phyloP scores from a whole-genome alignment of 1,284 basidiomycete genomes.

The Kwoniella shivajii region DNA sequence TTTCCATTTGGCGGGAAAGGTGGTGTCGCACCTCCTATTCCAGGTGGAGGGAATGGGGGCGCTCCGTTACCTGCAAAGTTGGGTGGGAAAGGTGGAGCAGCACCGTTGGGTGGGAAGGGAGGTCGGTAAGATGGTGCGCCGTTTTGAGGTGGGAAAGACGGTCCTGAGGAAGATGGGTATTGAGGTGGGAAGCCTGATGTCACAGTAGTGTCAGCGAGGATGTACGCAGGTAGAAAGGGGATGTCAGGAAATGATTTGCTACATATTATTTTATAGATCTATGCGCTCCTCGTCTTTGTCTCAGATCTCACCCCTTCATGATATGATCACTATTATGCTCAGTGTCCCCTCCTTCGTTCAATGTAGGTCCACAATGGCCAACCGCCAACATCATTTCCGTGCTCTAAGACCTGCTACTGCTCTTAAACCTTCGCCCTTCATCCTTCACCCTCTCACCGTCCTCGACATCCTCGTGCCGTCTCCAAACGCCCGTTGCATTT shows the following conservation, averaged over 20 bases:
- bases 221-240: neutral
- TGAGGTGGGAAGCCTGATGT: neutral
- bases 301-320: neutral
- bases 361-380: no score
- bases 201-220: neutral
- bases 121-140: slow-evolving; percentile 47
- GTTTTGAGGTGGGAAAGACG: slow-evolving; percentile 18
- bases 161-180: slow-evolving; percentile 17
- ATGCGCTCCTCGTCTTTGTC: neutral
- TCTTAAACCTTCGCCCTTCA: neutral
- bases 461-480: neutral
- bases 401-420: neutral
- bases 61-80: slow-evolving; percentile 6
- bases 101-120: slow-evolving; percentile 62
- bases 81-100: slow-evolving; percentile 31
- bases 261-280: neutral
- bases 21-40: slow-evolving; percentile 11
- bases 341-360: neutral
- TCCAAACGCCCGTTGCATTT: neutral
- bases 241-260: neutral
- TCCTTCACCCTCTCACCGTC: neutral
- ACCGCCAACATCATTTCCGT: no score
- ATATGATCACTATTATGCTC: no score
- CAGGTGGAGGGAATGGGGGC: slow-evolving; percentile 52
- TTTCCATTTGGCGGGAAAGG: slow-evolving; percentile 30